Evolutionary conservation across 805 yeast genomes (phyloP).

Genomic region (Yueomyces sinensis): DNA sequence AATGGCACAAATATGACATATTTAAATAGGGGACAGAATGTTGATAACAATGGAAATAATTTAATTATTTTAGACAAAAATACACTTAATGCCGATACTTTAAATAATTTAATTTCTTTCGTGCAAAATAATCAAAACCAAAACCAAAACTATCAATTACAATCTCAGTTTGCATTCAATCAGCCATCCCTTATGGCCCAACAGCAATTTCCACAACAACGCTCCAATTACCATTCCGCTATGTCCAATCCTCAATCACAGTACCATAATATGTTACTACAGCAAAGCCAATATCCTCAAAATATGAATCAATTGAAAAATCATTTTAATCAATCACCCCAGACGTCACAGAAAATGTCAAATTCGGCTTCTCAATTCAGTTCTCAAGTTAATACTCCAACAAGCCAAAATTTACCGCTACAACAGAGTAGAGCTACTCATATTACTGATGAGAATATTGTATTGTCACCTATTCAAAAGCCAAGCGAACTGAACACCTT

Average conservation of each 20-base stretch:
- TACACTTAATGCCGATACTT: slow-evolving; percentile 10
- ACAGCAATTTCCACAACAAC: too few relatives aligned
- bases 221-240: too few relatives aligned
- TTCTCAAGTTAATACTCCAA: too few relatives aligned
- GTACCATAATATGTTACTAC: too few relatives aligned
- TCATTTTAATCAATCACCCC: neutral
- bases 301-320: too few relatives aligned
- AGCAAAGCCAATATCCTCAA: too few relatives aligned
- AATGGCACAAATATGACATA: neutral
- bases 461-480: neutral
- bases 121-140: neutral
- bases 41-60: slow-evolving; percentile 1
- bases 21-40: neutral
- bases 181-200: too few relatives aligned
- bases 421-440: neutral
- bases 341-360: neutral
- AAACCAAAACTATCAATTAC: neutral
- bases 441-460: neutral
- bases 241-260: too few relatives aligned
- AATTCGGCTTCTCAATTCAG: too few relatives aligned
- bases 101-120: slow-evolving; percentile 6
- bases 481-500: neutral
- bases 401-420: neutral
- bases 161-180: too few relatives aligned
- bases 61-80: slow-evolving; percentile 15